These are phyloP conservation scores for Arabis alpina DNA, from an alignment of 345 rosid genomes.

Conservation along the genomic window DNA sequence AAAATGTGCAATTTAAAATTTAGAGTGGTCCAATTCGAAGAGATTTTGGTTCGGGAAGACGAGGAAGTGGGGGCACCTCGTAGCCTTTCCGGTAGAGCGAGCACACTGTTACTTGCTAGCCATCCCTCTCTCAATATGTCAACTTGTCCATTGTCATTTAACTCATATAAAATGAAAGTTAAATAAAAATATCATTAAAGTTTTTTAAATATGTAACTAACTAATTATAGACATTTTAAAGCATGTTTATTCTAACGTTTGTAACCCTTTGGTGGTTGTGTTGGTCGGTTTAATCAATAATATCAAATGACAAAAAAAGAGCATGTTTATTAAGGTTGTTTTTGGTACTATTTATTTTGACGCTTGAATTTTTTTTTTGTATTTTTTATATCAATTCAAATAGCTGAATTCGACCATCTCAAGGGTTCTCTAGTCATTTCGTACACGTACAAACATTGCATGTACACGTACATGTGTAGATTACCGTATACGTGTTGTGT, in stretches of 20 bases:
- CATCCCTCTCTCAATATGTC: conserved; percentile 35
- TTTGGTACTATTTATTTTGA: too few relatives aligned
- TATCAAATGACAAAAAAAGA: too few relatives aligned
- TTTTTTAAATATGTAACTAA: too few relatives aligned
- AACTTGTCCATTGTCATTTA: conserved; percentile 20
- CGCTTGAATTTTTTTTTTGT: too few relatives aligned
- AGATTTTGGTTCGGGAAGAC: conserved; percentile 23
- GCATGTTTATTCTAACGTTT: too few relatives aligned
- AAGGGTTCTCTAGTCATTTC: conserved; percentile 21
- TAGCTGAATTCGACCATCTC: too few relatives aligned
- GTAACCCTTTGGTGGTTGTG: too few relatives aligned
- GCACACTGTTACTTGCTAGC: conserved; percentile 31
- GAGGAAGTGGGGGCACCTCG: conserved; percentile 26
- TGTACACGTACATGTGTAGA: conserved; percentile 23
- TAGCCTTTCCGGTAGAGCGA: conserved; percentile 34
- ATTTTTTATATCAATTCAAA: too few relatives aligned
- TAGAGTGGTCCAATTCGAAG: conserved; percentile 30
- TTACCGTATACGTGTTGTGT: conserved; percentile 29
- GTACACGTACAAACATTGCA: conserved; percentile 16
- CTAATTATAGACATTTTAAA: too few relatives aligned
- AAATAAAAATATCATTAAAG: too few relatives aligned
- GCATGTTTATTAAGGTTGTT: too few relatives aligned
- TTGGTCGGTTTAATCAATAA: too few relatives aligned
- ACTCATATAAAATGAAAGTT: background rate
- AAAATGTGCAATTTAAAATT: background rate